Conservation (phyloP, 2,329 filamentous ascomycete species). For the Phialophora macrospora region DNA sequence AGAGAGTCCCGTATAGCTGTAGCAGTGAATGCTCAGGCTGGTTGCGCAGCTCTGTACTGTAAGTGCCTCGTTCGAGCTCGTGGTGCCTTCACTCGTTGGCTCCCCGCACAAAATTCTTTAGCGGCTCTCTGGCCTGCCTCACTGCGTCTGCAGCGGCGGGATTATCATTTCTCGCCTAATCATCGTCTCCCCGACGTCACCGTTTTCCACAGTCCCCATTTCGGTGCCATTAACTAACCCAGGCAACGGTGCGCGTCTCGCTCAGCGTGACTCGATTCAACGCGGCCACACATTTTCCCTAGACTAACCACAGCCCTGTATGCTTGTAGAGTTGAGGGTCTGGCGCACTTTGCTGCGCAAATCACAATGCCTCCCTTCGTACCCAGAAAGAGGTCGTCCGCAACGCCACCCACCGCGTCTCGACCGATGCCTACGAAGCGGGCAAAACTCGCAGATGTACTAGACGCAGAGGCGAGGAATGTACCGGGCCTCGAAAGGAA, state of each 20-base stretch:
- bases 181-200: conserved; percentile 27
- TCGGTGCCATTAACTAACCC: conserved; percentile 9
- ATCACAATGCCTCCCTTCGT: conserved; percentile 53
- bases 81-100: not conserved
- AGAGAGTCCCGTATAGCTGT: too few species aligned
- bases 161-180: conserved; percentile 13
- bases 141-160: not conserved
- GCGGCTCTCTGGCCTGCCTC: not conserved
- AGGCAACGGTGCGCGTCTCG: conserved; percentile 9
- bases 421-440: conserved; percentile 40
- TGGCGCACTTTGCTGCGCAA: conserved; percentile 1
- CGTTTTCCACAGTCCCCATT: conserved; percentile 12
- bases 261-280: conserved; percentile 5
- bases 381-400: conserved; percentile 50
- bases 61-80: too few species aligned
- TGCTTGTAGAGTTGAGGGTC: conserved; percentile 1
- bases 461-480: conserved; percentile 33
- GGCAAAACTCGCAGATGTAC: conserved; percentile 35
- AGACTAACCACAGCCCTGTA: not conserved
- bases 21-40: not conserved
- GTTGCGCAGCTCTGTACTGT: not conserved
- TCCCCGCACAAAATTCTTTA: conserved; percentile 14
- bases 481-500: conserved; percentile 21
- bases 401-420: conserved; percentile 39
- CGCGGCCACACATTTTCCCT: not conserved